Conservation (phyloP, 1,284 basidiomycete genomes). For the Rhodotorula sp. region DNA sequence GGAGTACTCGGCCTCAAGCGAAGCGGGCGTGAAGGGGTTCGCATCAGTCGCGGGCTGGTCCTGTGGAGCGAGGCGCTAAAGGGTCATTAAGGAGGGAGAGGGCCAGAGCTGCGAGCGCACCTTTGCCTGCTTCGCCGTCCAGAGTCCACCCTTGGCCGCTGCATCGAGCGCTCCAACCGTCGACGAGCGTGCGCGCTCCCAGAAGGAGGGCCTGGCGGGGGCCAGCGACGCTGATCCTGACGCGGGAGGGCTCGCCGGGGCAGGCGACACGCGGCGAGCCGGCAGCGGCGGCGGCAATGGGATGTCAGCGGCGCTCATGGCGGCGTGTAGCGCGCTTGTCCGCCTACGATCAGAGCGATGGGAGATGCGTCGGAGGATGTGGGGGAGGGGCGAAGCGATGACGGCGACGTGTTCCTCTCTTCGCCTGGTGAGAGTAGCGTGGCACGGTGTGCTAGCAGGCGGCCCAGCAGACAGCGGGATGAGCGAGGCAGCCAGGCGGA, state of each 20-base stretch:
- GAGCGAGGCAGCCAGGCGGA: too few relatives aligned
- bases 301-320: too few relatives aligned
- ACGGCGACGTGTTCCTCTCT: background rate
- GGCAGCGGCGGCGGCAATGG: background rate
- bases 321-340: too few relatives aligned
- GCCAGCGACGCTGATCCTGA: background rate
- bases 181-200: constrained; percentile 12
- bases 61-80: background rate
- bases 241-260: background rate
- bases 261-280: background rate
- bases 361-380: background rate
- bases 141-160: background rate
- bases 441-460: too few relatives aligned
- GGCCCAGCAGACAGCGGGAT: background rate
- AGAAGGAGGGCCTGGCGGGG: constrained; percentile 2
- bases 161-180: constrained; percentile 3
- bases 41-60: background rate
- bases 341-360: background rate
- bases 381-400: background rate
- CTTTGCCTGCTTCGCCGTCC: background rate
- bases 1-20: constrained; percentile 36
- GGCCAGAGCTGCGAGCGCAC: background rate
- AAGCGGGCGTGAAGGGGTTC: constrained; percentile 24
- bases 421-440: too few relatives aligned
- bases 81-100: too few relatives aligned